Conservation (phyloP, 2,329 filamentous ascomycete species). For the Calonectria pseudoturangicola region DNA sequence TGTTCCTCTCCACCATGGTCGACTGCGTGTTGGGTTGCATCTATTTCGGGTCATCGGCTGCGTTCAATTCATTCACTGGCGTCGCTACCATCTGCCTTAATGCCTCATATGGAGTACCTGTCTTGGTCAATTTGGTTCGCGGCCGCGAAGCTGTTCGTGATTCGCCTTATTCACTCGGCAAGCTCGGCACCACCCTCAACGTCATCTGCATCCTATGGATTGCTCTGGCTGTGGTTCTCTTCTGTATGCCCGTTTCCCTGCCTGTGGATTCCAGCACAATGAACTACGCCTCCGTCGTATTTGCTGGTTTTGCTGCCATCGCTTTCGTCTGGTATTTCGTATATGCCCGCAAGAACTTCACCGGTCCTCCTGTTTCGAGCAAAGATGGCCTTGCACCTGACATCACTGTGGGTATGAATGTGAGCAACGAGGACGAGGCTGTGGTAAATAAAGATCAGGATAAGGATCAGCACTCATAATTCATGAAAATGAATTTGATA, state of each 20-base stretch:
- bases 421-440: slow-evolving; percentile 2
- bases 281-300: slow-evolving; percentile 82
- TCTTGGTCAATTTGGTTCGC: slow-evolving; percentile 81
- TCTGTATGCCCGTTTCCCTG: slow-evolving; percentile 83
- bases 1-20: slow-evolving; percentile 80
- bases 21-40: slow-evolving; percentile 84
- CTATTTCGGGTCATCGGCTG: slow-evolving; percentile 85
- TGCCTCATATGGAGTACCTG: slow-evolving; percentile 84
- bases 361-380: slow-evolving; percentile 66
- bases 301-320: slow-evolving; percentile 76
- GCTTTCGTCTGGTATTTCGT: slow-evolving; percentile 78
- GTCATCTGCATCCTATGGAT: slow-evolving; percentile 82
- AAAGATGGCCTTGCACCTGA: slow-evolving; percentile 41
- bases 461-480: slow-evolving; percentile 25
- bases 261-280: slow-evolving; percentile 74
- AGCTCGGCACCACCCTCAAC: slow-evolving; percentile 82
- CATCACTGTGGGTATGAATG: slow-evolving; percentile 36
- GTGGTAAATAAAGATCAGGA: slow-evolving; percentile 24
- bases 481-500: no score
- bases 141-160: slow-evolving; percentile 79
- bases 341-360: slow-evolving; percentile 78
- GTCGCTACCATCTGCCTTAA: slow-evolving; percentile 87
- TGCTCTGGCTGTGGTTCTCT: slow-evolving; percentile 79
- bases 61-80: slow-evolving; percentile 87
- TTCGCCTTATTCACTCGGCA: slow-evolving; percentile 81